Conservation (phyloP, 345 rosid species). For the Physaria fendleri region DNA sequence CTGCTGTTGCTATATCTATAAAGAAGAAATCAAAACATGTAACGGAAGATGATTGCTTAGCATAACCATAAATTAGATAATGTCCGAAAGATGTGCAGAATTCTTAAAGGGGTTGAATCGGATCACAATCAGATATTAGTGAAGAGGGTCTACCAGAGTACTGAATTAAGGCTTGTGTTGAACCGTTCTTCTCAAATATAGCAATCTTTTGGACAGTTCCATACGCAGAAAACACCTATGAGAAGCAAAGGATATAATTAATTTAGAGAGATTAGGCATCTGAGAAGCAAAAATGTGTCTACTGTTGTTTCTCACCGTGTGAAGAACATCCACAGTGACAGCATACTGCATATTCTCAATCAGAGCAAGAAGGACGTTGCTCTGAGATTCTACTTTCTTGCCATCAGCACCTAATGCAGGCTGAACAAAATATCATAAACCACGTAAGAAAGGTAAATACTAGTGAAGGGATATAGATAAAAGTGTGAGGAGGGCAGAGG, state of each 20-base stretch:
- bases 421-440: slow-evolving; percentile 31
- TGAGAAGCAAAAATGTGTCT: slow-evolving; percentile 3
- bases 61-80: neutral
- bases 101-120: neutral
- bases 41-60: neutral
- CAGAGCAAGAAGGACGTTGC: slow-evolving; percentile 89
- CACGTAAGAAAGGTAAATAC: neutral
- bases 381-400: slow-evolving; percentile 79
- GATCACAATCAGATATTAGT: slow-evolving; percentile 1
- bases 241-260: neutral
- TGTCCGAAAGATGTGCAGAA: neutral
- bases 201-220: slow-evolving; percentile 94
- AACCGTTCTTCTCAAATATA: slow-evolving; percentile 93
- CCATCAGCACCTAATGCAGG: slow-evolving; percentile 84
- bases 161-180: slow-evolving; percentile 89
- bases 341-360: slow-evolving; percentile 99
- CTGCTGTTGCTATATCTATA: slow-evolving; percentile 76
- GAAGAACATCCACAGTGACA: slow-evolving; percentile 86
- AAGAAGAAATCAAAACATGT: neutral
- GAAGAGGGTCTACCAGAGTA: slow-evolving; percentile 57
- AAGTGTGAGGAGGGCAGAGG: neutral
- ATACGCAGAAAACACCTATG: slow-evolving; percentile 80
- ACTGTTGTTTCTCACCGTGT: slow-evolving; percentile 50
- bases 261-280: neutral
- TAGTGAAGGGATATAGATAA: neutral